These are phyloP conservation scores for Oemleria cerasiformis DNA, from an alignment of 306 rosid species.

Conservation along the genomic window DNA sequence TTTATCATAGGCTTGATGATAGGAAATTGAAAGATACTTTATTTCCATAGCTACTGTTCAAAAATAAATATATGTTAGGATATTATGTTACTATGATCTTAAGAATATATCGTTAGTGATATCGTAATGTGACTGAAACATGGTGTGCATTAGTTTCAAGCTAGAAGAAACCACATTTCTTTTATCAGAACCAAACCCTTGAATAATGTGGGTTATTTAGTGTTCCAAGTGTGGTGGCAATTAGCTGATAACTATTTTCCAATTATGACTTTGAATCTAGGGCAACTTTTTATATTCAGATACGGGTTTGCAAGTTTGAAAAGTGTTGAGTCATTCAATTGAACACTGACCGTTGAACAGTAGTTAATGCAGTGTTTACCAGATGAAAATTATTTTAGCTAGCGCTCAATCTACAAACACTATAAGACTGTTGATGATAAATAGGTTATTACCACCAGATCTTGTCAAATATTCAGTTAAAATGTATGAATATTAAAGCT, in stretches of 20 bases:
- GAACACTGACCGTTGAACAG: not conserved
- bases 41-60: not conserved
- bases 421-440: not conserved
- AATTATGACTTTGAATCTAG: not conserved
- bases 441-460: not conserved
- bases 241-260: not conserved
- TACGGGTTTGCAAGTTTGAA: not conserved
- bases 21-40: not conserved
- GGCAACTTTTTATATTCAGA: not conserved
- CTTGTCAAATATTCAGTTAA: not conserved
- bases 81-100: not conserved
- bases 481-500: not conserved
- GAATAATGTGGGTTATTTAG: not conserved
- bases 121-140: not conserved
- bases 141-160: not conserved
- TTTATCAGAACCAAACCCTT: not conserved
- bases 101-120: not conserved
- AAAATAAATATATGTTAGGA: not conserved
- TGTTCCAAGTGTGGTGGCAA: not conserved
- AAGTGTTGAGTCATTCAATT: not conserved
- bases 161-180: not conserved
- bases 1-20: not conserved
- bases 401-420: not conserved
- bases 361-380: no score
- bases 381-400: no score